Percentiles rank a stretch among this genome's conserved stretches.
These are phyloP conservation scores for Pelagomonas calceolata DNA, from an alignment of 108 stramenopile species.

Conservation along the genomic window DNA sequence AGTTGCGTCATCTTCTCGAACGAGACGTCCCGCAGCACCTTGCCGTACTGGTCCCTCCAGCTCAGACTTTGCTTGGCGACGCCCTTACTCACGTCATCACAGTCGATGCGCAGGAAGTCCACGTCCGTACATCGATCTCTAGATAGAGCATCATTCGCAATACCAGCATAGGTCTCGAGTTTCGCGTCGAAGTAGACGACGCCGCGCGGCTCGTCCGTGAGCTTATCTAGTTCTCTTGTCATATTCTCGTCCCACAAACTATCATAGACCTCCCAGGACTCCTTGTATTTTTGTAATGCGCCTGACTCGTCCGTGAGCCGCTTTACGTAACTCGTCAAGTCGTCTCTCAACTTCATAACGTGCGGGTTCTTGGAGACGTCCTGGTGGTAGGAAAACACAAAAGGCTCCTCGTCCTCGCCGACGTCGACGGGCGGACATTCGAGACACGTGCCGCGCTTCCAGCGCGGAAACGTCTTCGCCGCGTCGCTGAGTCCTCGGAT, in stretches of 20 bases:
- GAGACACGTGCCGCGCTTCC: slow-evolving; percentile 57
- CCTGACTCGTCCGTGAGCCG: neutral
- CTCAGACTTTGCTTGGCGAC: slow-evolving; percentile 32
- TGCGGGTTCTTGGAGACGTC: slow-evolving; percentile 46
- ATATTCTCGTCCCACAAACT: slow-evolving; percentile 50
- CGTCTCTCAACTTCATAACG: slow-evolving; percentile 39
- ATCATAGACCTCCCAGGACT: slow-evolving; percentile 46
- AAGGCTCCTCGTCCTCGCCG: slow-evolving; percentile 46
- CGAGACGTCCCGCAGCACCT: slow-evolving; percentile 34
- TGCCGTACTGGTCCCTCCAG: slow-evolving; percentile 46
- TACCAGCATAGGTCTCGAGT: slow-evolving; percentile 24
- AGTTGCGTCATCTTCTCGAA: slow-evolving; percentile 21
- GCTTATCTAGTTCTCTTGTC: slow-evolving; percentile 30
- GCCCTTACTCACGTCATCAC: slow-evolving; percentile 33
- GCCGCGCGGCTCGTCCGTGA: slow-evolving; percentile 28
- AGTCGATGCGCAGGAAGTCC: slow-evolving; percentile 54
- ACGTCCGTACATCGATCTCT: slow-evolving; percentile 32
- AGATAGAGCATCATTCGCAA: slow-evolving; percentile 21
- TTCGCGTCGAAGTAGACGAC: slow-evolving; percentile 40
- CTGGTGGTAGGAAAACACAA: slow-evolving; percentile 44
- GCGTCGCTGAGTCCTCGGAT: slow-evolving; percentile 37
- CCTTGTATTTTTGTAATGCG: slow-evolving; percentile 26
- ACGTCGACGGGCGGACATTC: slow-evolving; percentile 27
- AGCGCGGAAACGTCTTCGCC: slow-evolving; percentile 44
- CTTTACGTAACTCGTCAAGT: slow-evolving; percentile 27